Conservation (phyloP, 2,329 filamentous ascomycete genomes). For the Pseudogymnoascus sp. region DNA sequence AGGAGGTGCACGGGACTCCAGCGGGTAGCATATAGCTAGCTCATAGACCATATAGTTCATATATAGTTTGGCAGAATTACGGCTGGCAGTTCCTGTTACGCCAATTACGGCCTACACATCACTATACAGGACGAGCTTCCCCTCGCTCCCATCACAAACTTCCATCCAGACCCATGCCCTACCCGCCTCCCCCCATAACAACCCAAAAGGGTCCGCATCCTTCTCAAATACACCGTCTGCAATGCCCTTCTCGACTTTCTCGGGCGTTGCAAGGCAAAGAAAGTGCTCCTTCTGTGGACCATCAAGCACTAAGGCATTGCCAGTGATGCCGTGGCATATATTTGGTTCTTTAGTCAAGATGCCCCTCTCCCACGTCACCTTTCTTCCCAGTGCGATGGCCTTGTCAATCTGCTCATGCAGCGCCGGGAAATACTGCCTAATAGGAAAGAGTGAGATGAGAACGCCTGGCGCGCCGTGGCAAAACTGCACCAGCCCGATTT, state of each 20-base stretch:
- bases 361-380: slow-evolving; percentile 48
- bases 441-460: slow-evolving; percentile 47
- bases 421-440: slow-evolving; percentile 47
- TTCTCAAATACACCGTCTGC: slow-evolving; percentile 44
- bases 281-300: slow-evolving; percentile 41
- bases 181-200: slow-evolving; percentile 43
- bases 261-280: slow-evolving; percentile 47
- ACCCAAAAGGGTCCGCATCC: slow-evolving; percentile 39
- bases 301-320: slow-evolving; percentile 47
- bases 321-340: slow-evolving; percentile 57
- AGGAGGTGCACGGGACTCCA: background rate
- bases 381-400: slow-evolving; percentile 43
- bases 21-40: background rate
- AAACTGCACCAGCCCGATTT: slow-evolving; percentile 49
- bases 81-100: background rate
- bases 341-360: slow-evolving; percentile 56
- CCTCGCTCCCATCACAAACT: slow-evolving; percentile 3
- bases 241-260: slow-evolving; percentile 46
- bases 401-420: slow-evolving; percentile 45
- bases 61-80: background rate
- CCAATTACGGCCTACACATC: background rate
- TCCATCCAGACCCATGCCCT: slow-evolving; percentile 41
- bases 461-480: slow-evolving; percentile 61
- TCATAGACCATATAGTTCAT: background rate
- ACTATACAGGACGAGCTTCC: background rate